phyloP scores from a whole-genome alignment of 2,329 filamentous ascomycete species.

The Dactylella cylindrospora region DNA sequence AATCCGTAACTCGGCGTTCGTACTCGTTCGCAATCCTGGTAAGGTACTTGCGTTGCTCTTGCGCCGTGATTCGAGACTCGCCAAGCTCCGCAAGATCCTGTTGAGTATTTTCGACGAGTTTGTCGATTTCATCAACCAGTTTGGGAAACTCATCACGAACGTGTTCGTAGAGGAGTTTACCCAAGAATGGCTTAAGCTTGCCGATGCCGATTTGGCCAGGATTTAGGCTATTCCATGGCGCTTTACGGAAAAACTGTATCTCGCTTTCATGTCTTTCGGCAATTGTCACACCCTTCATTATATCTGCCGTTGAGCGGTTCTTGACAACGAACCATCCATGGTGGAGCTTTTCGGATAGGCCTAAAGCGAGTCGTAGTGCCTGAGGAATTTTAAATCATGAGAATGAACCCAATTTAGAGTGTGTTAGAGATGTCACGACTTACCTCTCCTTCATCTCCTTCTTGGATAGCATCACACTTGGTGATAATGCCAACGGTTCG shows the following conservation, averaged over 20 bases:
- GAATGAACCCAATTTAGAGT: neutral
- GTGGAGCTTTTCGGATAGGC: constrained; percentile 33
- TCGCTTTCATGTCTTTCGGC: constrained; percentile 45
- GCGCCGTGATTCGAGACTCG: constrained; percentile 50
- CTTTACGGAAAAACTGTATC: constrained; percentile 46
- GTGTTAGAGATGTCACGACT: neutral
- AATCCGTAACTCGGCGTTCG: constrained; percentile 50
- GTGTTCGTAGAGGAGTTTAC: constrained; percentile 54
- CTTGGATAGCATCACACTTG: constrained; percentile 48
- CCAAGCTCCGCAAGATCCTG: constrained; percentile 51
- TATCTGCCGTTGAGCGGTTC: constrained; percentile 48
- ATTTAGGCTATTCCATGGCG: constrained; percentile 46
- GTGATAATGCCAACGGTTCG: constrained; percentile 49
- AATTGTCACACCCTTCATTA: constrained; percentile 43
- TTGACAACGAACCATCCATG: constrained; percentile 49
- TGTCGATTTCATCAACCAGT: constrained; percentile 53
- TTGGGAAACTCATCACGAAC: constrained; percentile 56
- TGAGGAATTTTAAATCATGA: neutral
- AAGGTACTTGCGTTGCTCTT: constrained; percentile 52
- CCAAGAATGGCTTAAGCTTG: constrained; percentile 53
- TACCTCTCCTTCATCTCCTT: constrained; percentile 44
- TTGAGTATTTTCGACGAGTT: constrained; percentile 49
- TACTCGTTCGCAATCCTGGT: constrained; percentile 53
- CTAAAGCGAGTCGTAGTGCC: constrained; percentile 30
- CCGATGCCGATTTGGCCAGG: constrained; percentile 53